Conservation (phyloP, 345 rosid genomes). For the Brassica nigra region DNA sequence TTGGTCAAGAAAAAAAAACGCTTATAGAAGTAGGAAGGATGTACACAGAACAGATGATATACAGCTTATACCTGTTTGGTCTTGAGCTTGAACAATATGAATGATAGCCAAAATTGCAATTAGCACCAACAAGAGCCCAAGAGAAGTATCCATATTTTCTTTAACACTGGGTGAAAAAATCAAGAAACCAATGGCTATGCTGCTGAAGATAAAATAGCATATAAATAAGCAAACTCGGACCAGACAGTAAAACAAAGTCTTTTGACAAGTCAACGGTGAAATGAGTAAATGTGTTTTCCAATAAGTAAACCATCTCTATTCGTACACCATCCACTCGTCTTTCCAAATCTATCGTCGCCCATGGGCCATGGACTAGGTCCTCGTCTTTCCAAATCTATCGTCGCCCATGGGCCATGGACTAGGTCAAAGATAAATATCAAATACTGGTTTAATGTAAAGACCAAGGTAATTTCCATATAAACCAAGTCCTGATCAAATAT, state of each 20-base stretch:
- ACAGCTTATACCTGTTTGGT: conserved; percentile 27
- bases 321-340: no score
- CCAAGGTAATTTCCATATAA: no score
- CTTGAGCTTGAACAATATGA: conserved; percentile 33
- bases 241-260: not conserved
- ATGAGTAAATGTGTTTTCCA: not conserved
- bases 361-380: no score
- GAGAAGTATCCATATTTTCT: conserved; percentile 16
- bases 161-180: not conserved
- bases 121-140: not conserved
- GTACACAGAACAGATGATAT: no score
- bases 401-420: no score
- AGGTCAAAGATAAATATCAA: no score
- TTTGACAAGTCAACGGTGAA: not conserved
- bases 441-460: no score
- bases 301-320: no score
- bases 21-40: not conserved
- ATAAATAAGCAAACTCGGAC: not conserved
- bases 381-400: no score
- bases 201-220: not conserved
- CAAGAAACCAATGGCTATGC: not conserved
- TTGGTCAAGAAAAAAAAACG: not conserved
- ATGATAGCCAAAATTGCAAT: not conserved
- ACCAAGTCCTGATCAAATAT: no score
- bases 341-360: no score